These are phyloP conservation scores for Talaromyces sp. DNA, from an alignment of 2,329 filamentous ascomycete species.

Conservation along the genomic window DNA sequence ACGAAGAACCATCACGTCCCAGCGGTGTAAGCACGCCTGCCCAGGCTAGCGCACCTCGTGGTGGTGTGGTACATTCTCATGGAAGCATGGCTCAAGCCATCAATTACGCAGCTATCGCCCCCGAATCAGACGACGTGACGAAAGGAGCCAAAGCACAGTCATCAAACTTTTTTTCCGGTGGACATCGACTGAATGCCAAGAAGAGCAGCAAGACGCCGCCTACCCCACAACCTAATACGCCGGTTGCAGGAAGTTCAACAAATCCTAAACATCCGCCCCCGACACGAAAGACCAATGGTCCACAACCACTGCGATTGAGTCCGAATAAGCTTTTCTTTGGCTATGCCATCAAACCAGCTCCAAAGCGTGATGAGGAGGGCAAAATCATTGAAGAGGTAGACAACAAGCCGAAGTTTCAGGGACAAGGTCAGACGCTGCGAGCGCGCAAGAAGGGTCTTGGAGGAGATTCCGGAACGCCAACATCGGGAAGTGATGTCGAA, in stretches of 20 bases:
- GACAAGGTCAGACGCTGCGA: conserved; percentile 76
- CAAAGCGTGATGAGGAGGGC: conserved; percentile 66
- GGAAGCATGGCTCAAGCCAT: conserved; percentile 98
- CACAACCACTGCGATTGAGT: conserved; percentile 77
- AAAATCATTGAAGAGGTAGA: conserved; percentile 57
- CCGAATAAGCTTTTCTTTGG: conserved; percentile 95
- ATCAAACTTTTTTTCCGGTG: conserved; percentile 75
- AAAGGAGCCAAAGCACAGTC: conserved; percentile 61
- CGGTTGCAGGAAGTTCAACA: conserved; percentile 57
- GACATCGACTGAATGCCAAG: conserved; percentile 78
- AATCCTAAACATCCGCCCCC: conserved; percentile 46
- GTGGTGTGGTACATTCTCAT: conserved; percentile 74
- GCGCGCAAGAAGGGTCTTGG: conserved; percentile 65
- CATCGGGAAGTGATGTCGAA: conserved; percentile 20
- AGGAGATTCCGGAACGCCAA: conserved; percentile 34
- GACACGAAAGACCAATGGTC: conserved; percentile 64
- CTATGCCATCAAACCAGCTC: conserved; percentile 85
- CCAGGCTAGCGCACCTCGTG: conserved; percentile 57
- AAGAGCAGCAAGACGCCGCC: conserved; percentile 71
- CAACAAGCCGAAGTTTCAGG: conserved; percentile 69
- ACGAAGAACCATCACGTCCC: conserved; percentile 70
- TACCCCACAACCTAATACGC: conserved; percentile 70
- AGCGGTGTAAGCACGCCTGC: conserved; percentile 86
- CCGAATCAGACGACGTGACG: conserved; percentile 65
- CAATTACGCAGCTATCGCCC: conserved; percentile 89